Evolutionary conservation across 139 green algal species (phyloP).

Genomic region (Chlamydomonas incerta): DNA sequence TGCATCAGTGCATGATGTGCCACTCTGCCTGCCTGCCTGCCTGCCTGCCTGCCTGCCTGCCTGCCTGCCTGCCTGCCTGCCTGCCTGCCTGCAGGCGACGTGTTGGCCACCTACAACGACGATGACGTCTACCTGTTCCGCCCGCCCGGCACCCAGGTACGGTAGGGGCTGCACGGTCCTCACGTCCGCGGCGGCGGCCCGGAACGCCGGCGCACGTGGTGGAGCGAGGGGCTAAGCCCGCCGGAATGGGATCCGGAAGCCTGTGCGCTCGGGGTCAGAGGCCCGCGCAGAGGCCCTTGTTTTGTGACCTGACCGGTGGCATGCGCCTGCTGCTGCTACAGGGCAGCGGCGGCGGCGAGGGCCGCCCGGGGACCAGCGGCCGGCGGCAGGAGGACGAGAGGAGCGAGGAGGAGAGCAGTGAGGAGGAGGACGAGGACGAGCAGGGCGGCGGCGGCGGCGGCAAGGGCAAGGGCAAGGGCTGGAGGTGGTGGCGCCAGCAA

Average conservation of each 20-base stretch:
- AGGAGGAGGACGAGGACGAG: background rate
- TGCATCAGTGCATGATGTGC: too few species aligned
- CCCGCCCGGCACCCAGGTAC: conserved; percentile 21
- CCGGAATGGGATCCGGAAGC: too few species aligned
- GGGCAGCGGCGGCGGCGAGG: conserved; percentile 9
- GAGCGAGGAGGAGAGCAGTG: background rate
- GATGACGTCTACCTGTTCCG: conserved; percentile 64
- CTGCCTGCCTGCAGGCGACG: conserved; percentile 44
- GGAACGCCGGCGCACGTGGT: background rate
- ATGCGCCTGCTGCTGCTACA: background rate
- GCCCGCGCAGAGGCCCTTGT: too few species aligned
- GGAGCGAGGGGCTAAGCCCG: too few species aligned
- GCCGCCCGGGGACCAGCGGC: background rate
- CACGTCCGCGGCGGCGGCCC: background rate
- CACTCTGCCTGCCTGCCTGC: too few species aligned
- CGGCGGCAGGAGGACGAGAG: background rate
- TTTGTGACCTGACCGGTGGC: too few species aligned
- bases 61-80: background rate
- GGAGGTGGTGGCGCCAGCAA: background rate
- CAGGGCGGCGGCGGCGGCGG: background rate
- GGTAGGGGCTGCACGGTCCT: too few species aligned
- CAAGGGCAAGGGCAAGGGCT: background rate
- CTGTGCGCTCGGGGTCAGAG: too few species aligned
- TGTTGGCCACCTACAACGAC: conserved; percentile 80
- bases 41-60: background rate